Conservation (phyloP, 1,284 basidiomycete genomes). For the Porogramme epimiltina region DNA sequence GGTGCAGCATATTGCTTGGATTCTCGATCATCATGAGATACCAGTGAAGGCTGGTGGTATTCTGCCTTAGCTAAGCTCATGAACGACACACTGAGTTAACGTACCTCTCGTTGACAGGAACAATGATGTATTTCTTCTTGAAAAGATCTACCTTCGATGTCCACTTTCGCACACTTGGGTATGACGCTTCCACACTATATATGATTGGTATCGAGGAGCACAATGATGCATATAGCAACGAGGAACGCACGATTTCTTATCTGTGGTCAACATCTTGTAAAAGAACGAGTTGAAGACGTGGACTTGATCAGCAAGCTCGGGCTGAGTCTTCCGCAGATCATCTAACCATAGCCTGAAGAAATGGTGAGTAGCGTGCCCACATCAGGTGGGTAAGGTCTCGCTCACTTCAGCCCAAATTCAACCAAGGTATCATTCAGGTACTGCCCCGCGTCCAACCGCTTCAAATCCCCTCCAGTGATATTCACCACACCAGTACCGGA, state of each 20-base stretch:
- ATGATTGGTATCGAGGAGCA: slow-evolving; percentile 2
- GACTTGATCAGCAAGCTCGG: slow-evolving; percentile 70
- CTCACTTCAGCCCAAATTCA: slow-evolving; percentile 92
- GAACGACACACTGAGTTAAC: slow-evolving; percentile 27
- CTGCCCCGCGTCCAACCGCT: slow-evolving; percentile 74
- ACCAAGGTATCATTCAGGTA: slow-evolving; percentile 96
- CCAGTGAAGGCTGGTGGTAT: slow-evolving; percentile 82
- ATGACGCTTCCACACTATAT: slow-evolving; percentile 64
- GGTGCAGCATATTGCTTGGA: slow-evolving; percentile 64
- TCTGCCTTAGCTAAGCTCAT: not conserved
- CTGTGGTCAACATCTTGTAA: slow-evolving; percentile 90
- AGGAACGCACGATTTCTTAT: slow-evolving; percentile 46
- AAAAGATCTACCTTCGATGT: slow-evolving; percentile 89
- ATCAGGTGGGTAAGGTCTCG: slow-evolving; percentile 9
- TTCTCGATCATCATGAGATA: slow-evolving; percentile 94
- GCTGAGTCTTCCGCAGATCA: slow-evolving; percentile 53
- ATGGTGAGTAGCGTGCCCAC: not conserved
- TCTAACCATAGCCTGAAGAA: slow-evolving; percentile 66
- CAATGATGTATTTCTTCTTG: slow-evolving; percentile 87
- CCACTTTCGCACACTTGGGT: slow-evolving; percentile 91
- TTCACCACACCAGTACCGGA: slow-evolving; percentile 72
- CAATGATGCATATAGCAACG: not conserved
- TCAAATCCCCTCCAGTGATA: slow-evolving; percentile 77
- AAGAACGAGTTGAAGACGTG: slow-evolving; percentile 98
- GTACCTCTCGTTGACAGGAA: slow-evolving; percentile 97